phyloP scores from a whole-genome alignment of 495 filamentous ascomycete genomes.

The Podospora pseudopauciseta region DNA sequence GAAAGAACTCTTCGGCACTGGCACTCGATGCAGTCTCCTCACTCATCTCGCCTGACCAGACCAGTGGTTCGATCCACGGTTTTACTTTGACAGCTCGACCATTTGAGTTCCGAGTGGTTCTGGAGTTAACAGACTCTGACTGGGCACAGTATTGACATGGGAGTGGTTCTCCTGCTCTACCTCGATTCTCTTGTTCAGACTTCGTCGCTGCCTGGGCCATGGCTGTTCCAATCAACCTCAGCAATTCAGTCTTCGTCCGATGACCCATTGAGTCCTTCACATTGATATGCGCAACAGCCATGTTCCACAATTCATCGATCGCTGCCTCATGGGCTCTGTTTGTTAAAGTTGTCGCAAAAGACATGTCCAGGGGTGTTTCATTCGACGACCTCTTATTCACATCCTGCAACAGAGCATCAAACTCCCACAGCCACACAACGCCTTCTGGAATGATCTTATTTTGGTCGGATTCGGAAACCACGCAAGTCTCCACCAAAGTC shows the following conservation, averaged over 20 bases:
- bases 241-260: neutral
- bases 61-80: constrained; percentile 13
- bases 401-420: neutral
- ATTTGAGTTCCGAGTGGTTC: neutral
- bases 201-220: neutral
- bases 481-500: neutral
- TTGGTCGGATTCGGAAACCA: neutral
- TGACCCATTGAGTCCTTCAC: too few relatives aligned
- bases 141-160: constrained; percentile 13
- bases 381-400: neutral
- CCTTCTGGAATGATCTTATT: neutral
- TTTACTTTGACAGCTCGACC: neutral
- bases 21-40: neutral
- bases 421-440: neutral
- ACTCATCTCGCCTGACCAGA: neutral
- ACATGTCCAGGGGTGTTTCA: neutral
- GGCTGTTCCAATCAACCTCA: neutral
- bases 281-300: too few relatives aligned
- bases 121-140: constrained; percentile 5
- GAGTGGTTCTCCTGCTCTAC: neutral
- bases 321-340: neutral
- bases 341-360: neutral
- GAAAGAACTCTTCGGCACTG: neutral
- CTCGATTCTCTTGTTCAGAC: neutral
- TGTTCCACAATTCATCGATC: neutral